phyloP scores from a whole-genome alignment of 805 yeast species.

The Yueomyces sp. region DNA sequence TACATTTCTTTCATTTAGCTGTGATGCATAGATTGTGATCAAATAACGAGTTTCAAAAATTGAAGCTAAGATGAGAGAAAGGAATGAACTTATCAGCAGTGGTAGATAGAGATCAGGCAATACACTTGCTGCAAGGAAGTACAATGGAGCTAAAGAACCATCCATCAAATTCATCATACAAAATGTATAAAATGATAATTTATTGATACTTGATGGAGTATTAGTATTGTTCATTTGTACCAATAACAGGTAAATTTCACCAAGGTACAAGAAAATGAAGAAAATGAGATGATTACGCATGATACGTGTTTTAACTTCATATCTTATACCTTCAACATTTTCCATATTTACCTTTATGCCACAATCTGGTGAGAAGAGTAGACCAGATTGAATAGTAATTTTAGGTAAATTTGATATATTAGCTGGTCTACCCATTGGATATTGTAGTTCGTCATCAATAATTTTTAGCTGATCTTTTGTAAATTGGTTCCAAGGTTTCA shows the following conservation, averaged over 20 bases:
- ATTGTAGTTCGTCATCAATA: slow-evolving; percentile 58
- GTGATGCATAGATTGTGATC: slow-evolving; percentile 53
- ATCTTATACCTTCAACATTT: slow-evolving; percentile 38
- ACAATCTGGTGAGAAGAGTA: slow-evolving; percentile 84
- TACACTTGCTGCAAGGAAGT: slow-evolving; percentile 44
- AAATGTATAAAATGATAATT: slow-evolving; percentile 57
- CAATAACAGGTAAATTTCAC: slow-evolving; percentile 45
- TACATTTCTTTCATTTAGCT: slow-evolving; percentile 57
- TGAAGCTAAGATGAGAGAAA: slow-evolving; percentile 55
- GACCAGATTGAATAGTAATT: slow-evolving; percentile 38
- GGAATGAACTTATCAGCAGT: slow-evolving; percentile 53
- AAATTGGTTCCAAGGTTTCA: slow-evolving; percentile 45
- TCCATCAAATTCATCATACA: slow-evolving; percentile 54
- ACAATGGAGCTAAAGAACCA: slow-evolving; percentile 51
- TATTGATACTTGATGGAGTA: slow-evolving; percentile 71
- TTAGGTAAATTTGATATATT: slow-evolving; percentile 37
- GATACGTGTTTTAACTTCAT: slow-evolving; percentile 29
- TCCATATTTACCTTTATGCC: slow-evolving; percentile 38
- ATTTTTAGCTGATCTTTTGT: slow-evolving; percentile 35
- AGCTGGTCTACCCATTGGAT: slow-evolving; percentile 74
- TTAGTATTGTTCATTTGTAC: slow-evolving; percentile 57
- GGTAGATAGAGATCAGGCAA: slow-evolving; percentile 48
- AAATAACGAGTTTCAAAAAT: slow-evolving; percentile 67
- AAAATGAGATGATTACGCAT: slow-evolving; percentile 30
- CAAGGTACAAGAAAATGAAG: slow-evolving; percentile 32